Evolutionary conservation across 1,284 basidiomycete genomes (phyloP).

Genomic region (Takashimella tepidaria): DNA sequence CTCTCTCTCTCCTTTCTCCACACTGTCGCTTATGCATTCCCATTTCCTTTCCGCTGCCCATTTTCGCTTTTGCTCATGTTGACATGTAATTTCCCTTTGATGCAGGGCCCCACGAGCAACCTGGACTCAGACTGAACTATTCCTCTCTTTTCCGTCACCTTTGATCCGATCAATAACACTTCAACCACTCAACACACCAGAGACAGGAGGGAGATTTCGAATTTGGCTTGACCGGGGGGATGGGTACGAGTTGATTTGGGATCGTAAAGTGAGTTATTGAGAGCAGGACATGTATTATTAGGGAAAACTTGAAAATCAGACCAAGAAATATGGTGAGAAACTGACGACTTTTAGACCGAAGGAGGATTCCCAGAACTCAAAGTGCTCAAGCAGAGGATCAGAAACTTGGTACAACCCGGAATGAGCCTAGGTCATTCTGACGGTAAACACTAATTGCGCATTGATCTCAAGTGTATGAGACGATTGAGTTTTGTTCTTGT

Average conservation of each 20-base stretch:
- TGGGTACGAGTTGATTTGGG: constrained; percentile 45
- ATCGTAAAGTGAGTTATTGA: constrained; percentile 45
- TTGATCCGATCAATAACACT: constrained; percentile 61
- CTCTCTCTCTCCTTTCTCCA: constrained; percentile 9
- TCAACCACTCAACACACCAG: constrained; percentile 68
- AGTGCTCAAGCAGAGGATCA: constrained; percentile 74
- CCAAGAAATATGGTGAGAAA: constrained; percentile 8
- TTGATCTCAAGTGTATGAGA: no score
- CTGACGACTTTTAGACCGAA: constrained; percentile 59
- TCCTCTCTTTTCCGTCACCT: constrained; percentile 79
- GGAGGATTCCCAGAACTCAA: constrained; percentile 76
- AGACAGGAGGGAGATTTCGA: constrained; percentile 79
- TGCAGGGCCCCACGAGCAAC: constrained; percentile 58
- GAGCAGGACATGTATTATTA: no score
- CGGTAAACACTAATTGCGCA: constrained; percentile 8
- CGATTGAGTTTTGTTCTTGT: no score
- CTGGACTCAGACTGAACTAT: constrained; percentile 83
- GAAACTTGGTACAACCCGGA: constrained; percentile 72
- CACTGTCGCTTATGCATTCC: constrained; percentile 61
- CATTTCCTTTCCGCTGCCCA: no score
- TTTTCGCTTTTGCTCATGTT: not conserved
- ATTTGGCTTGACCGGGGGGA: constrained; percentile 63
- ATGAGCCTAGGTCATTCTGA: constrained; percentile 80
- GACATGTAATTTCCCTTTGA: not conserved
- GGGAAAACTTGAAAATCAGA: no score